Conservation (phyloP, 345 rosid species). For the Linum trigynum region DNA sequence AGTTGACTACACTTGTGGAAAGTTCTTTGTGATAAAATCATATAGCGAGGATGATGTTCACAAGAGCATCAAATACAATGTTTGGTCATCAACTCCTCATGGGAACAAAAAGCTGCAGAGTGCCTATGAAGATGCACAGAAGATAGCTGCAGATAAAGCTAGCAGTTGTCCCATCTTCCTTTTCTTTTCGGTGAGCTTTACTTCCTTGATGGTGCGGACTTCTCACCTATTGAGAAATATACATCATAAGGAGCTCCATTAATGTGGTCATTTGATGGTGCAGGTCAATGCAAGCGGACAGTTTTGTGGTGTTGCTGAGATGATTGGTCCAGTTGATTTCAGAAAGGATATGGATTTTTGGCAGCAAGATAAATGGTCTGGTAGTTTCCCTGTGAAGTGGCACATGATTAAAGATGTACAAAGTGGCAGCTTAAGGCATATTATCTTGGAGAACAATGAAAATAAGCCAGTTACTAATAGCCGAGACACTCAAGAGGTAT, state of each 20-base stretch:
- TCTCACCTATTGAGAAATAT: neutral
- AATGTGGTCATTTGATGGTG: conserved; percentile 11
- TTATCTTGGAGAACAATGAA: conserved; percentile 83
- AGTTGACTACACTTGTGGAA: conserved; percentile 47
- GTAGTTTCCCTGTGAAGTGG: conserved; percentile 94
- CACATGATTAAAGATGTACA: conserved; percentile 81
- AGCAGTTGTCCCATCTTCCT: conserved; percentile 65
- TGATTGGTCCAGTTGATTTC: conserved; percentile 81
- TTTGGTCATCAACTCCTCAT: conserved; percentile 91
- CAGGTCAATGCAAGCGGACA: conserved; percentile 98
- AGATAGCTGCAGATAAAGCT: conserved; percentile 38
- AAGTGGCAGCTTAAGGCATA: conserved; percentile 66
- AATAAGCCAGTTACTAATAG: conserved; percentile 94
- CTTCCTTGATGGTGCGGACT: neutral
- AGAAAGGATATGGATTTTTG: conserved; percentile 85
- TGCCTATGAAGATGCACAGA: conserved; percentile 75
- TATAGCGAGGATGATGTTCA: conserved; percentile 98
- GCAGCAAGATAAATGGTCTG: conserved; percentile 99
- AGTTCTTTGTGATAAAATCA: conserved; percentile 85
- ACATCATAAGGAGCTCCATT: neutral
- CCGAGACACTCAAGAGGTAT: conserved; percentile 99
- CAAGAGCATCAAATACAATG: conserved; percentile 86
- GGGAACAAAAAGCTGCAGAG: conserved; percentile 88
- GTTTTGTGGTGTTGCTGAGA: conserved; percentile 95
- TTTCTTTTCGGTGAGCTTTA: conserved; percentile 73